These are phyloP conservation scores for Quercus bicolor DNA, from an alignment of 306 rosid genomes.

Conservation along the genomic window DNA sequence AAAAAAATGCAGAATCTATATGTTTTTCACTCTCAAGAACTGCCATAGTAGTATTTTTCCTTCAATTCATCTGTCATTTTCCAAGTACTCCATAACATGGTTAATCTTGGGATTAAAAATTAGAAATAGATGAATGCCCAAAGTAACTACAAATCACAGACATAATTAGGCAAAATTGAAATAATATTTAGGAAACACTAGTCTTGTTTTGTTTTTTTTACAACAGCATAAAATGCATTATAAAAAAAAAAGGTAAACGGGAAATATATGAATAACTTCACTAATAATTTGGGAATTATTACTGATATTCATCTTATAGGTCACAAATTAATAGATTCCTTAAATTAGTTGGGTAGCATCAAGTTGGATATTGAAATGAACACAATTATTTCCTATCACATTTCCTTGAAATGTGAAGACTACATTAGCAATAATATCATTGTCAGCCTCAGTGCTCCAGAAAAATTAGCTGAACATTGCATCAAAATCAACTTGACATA, in stretches of 20 bases:
- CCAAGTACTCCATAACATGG: not conserved
- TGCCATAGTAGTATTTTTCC: not conserved
- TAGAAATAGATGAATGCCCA: not conserved
- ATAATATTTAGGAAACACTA: too few relatives aligned
- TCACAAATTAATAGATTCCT: not conserved
- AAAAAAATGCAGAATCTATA: not conserved
- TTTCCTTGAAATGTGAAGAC: not conserved
- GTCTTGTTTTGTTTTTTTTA: too few relatives aligned
- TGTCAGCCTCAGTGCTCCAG: not conserved
- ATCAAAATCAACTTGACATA: not conserved
- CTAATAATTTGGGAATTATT: not conserved
- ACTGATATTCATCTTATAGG: not conserved
- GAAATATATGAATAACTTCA: not conserved
- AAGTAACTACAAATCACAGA: not conserved
- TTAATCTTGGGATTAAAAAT: not conserved
- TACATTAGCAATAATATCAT: not conserved
- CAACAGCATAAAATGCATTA: not conserved
- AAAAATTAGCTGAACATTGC: not conserved
- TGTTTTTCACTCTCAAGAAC: not conserved
- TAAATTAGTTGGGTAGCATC: not conserved
- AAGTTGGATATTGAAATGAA: not conserved
- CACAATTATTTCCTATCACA: not conserved
- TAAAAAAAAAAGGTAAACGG: not conserved
- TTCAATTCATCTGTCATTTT: not conserved
- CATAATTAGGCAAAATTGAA: not conserved